Evolutionary conservation across 164 flowering plant species (phyloP), one percentile per base, ranked within the genome.

Genomic region (Malania oleifera): DNA sequence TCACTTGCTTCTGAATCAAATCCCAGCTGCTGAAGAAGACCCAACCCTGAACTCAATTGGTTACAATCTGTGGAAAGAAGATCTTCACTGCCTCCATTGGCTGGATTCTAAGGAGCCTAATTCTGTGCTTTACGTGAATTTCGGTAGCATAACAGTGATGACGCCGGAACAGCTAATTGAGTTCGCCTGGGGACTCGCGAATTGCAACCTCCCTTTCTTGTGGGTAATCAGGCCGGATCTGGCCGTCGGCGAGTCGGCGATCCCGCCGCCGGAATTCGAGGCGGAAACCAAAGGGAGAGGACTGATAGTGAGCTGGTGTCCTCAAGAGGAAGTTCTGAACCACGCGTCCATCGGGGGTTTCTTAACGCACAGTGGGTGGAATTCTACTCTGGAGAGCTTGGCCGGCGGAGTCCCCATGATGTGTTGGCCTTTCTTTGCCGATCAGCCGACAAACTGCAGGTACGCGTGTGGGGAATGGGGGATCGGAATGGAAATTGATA

Each of bases 291-390:
- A 15, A 17, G 53, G 34, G 2, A 6, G 29, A 27, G 29, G 29
- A 6, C 13, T 23, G 12, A 15, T 50, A 3, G 2, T 19, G 7
- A 29, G 53, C 12, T 50, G 53, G 53, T 50, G 53, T 13, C 15
- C 29, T 11, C 53, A 50, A 29, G 53, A 50, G n/a, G 10, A 17
- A 27, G 53, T 50, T 7, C 53, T 50, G 12, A 23, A 13, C 4
- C 53, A 50, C 29, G 29, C 29, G 0, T 23, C 53, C 28, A 29
- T 50, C 11, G 53, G 53, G n/a, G 29, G 10, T 27, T 50, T 50
- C 53, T 13, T 50, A 29, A 50, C 53, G 4, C 53, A 50, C 53
- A 23, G 53, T n/a, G n/a, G n/a, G n/a, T n/a, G n/a, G n/a, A n/a
- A n/a, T n/a, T n/a, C n/a, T n/a, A n/a, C n/a, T n/a, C n/a, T n/a